A percentile compares a stretch with the other conserved stretches of the same genome.
Evolutionary conservation across 345 rosid species (phyloP).

Genomic region (Melaleuca alternifolia): DNA sequence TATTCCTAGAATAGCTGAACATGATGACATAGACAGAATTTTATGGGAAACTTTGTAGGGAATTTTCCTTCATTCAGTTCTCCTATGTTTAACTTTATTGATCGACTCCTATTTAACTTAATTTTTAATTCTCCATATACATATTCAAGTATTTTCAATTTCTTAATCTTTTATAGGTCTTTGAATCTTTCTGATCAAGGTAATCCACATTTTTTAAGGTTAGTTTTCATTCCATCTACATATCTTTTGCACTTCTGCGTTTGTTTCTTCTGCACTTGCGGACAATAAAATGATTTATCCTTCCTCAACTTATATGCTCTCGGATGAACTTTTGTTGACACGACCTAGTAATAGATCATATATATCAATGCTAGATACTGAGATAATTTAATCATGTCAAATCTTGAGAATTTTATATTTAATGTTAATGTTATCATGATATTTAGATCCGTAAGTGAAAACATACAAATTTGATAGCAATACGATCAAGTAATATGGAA

Average conservation of each 20-base stretch:
- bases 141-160: background rate
- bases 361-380: background rate
- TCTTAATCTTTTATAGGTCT: background rate
- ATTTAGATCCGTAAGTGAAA: background rate
- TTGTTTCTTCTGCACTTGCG: background rate
- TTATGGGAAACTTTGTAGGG: background rate
- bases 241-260: background rate
- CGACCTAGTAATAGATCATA: too few relatives aligned
- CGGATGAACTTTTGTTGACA: too few relatives aligned
- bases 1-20: background rate
- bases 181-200: too few relatives aligned
- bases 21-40: background rate
- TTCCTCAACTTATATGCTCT: background rate
- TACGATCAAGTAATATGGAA: background rate
- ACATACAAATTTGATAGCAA: background rate
- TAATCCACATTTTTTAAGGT: background rate
- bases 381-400: background rate
- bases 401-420: background rate
- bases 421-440: background rate
- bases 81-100: background rate
- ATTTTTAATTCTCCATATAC: background rate
- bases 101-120: background rate
- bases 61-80: background rate
- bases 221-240: background rate
- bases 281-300: background rate